Evolutionary conservation across 2,329 filamentous ascomycete genomes (phyloP).

Genomic region (Epichloe elymi): DNA sequence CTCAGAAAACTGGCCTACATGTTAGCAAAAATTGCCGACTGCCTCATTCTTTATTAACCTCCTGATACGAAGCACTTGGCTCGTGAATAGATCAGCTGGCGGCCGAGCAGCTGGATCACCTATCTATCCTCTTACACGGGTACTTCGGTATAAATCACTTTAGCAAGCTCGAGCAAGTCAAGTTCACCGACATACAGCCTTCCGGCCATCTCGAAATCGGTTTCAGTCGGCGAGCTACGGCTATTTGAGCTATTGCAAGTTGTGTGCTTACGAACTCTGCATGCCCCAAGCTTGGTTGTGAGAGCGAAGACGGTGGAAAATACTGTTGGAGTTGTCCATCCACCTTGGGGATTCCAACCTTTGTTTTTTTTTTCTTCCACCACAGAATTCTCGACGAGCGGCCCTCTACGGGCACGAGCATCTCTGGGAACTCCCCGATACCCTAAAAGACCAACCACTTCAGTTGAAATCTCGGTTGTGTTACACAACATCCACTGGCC

Average conservation of each 20-base stretch:
- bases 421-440: not conserved
- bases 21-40: not conserved
- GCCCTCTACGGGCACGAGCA: not conserved
- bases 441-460: not conserved
- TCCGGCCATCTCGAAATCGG: not conserved
- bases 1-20: not conserved
- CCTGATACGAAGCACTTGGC: not conserved
- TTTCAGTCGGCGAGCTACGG: not conserved
- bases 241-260: not conserved
- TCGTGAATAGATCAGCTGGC: not conserved
- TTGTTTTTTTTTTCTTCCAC: not conserved
- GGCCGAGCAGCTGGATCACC: not conserved
- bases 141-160: not conserved
- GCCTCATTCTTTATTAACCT: not conserved
- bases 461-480: not conserved
- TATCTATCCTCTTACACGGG: not conserved
- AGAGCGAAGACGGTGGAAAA: not conserved
- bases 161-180: not conserved
- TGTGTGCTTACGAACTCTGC: not conserved
- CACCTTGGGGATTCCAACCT: not conserved
- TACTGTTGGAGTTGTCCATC: not conserved
- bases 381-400: not conserved
- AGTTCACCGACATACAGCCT: not conserved
- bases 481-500: slow-evolving; percentile 2
- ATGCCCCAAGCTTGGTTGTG: not conserved